Evolutionary conservation across 257 asterid species (phyloP).

Genomic region (Primulina huaijiensis): DNA sequence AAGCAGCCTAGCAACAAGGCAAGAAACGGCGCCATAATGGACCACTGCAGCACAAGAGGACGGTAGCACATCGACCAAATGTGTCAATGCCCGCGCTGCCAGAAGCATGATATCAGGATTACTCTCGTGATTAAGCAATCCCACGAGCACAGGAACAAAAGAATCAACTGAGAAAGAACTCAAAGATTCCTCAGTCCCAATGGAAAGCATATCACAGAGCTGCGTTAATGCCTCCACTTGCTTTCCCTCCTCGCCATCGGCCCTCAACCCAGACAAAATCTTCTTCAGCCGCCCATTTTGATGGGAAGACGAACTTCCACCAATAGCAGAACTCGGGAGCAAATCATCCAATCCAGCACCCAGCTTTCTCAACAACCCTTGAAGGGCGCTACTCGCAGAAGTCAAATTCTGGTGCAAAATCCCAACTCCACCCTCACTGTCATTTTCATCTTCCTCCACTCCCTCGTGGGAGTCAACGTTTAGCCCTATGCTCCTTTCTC

Average conservation of each 20-base stretch:
- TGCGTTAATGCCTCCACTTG: slow-evolving; percentile 94
- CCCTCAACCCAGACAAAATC: slow-evolving; percentile 86
- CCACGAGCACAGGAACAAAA: slow-evolving; percentile 96
- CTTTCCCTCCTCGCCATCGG: slow-evolving; percentile 98
- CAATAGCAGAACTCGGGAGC: slow-evolving; percentile 86
- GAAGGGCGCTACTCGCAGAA: slow-evolving; percentile 93
- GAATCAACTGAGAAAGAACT: slow-evolving; percentile 94
- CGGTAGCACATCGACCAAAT: slow-evolving; percentile 94
- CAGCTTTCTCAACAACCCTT: slow-evolving; percentile 80
- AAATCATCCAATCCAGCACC: slow-evolving; percentile 97
- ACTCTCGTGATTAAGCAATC: slow-evolving; percentile 80
- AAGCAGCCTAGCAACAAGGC: slow-evolving; percentile 88
- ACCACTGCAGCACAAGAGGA: slow-evolving; percentile 96
- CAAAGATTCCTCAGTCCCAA: slow-evolving; percentile 92
- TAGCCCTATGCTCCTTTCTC: slow-evolving; percentile 66
- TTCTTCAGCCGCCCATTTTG: slow-evolving; percentile 86
- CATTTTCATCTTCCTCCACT: slow-evolving; percentile 72
- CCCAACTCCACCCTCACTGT: slow-evolving; percentile 84
- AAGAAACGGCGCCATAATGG: slow-evolving; percentile 95
- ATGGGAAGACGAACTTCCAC: slow-evolving; percentile 76
- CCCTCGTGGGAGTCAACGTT: slow-evolving; percentile 68
- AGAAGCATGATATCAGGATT: slow-evolving; percentile 96
- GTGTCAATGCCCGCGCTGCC: slow-evolving; percentile 98
- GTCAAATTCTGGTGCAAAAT: slow-evolving; percentile 79
- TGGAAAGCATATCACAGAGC: slow-evolving; percentile 92